Base-by-base conservation (phyloP, 176 grass and related monocot species). In the Carex parvula region DNA sequence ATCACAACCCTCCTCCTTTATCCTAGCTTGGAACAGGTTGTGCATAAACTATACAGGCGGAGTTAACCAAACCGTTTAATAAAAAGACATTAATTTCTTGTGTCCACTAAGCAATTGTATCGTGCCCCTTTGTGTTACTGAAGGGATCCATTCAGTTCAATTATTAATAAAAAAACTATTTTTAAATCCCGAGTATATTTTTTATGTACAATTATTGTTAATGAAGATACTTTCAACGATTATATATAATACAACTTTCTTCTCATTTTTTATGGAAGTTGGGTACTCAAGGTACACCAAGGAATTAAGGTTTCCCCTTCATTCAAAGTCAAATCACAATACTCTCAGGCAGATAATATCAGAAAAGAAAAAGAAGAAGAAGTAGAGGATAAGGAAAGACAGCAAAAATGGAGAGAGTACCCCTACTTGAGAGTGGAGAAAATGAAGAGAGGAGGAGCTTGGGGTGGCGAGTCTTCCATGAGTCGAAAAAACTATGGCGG, bases 401-500 rank as follows among this genome's bases (percentile, higher is more conserved):
- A 17, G 20, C 15, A 13, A 50, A 22, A 41, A 61, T 62, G 69
- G 83, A 75, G 32, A 48, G 29, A 70, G 55, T 75, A 39, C 53
- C 61, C 15, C 5, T 50, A 14, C 35, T 79, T 14, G 59, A 56
- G 60, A 61, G 18, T 64, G 30, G n/a, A 14, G 79, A 8, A 81
- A 11, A 21, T 11, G 57, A 81, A 46, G 56, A 81, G 4, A 35
- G 7, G 10, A 39, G 29, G 26, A 35, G 75, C 11, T 46, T 75
- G 67, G 89, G 63, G 67, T 20, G 3, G 65, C 83, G 79, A 76
- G 86, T 86, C 81, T 91, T 84, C 64, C 68, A 79, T 58, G 93
- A 90, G 86, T 73, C 89, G 16, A 86, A 89, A 81, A 84, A 84
- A 84, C 69, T 90, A 60, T 93, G 89, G 91, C 4, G 18, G 5